These are phyloP conservation scores for Bidens hawaiensis DNA, from an alignment of 140 eudicot species.

Conservation along the genomic window DNA sequence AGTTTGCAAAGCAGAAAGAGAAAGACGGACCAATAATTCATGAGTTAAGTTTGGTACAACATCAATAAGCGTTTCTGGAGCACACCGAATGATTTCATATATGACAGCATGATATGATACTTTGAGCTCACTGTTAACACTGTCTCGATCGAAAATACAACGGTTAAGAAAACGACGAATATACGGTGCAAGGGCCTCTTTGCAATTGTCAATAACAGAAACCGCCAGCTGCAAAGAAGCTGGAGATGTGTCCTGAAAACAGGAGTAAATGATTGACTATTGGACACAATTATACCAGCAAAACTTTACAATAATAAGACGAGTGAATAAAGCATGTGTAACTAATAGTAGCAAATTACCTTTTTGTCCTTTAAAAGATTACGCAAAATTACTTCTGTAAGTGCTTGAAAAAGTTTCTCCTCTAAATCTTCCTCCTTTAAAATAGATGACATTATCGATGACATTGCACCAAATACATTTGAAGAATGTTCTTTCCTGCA, in stretches of 20 bases:
- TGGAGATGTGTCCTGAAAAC: conserved; percentile 61
- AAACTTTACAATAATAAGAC: conserved; percentile 4
- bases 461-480: conserved; percentile 58
- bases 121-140: conserved; percentile 56
- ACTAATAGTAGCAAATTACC: conserved; percentile 37
- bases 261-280: too few species aligned
- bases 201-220: conserved; percentile 64
- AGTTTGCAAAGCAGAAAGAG: conserved; percentile 13
- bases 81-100: conserved; percentile 54
- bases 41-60: conserved; percentile 75
- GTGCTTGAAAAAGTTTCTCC: conserved; percentile 59
- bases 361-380: conserved; percentile 58
- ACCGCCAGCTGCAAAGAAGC: conserved; percentile 69
- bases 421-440: too few species aligned
- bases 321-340: conserved; percentile 9
- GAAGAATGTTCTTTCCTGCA: conserved; percentile 74
- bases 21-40: conserved; percentile 63
- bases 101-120: conserved; percentile 78
- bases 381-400: conserved; percentile 61
- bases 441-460: conserved; percentile 64
- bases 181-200: conserved; percentile 48
- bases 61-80: conserved; percentile 73
- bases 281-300: neutral
- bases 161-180: conserved; percentile 71
- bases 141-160: conserved; percentile 74